phyloP scores from a whole-genome alignment of 768 basidiomycete species.

The Kondoa malvinella region DNA sequence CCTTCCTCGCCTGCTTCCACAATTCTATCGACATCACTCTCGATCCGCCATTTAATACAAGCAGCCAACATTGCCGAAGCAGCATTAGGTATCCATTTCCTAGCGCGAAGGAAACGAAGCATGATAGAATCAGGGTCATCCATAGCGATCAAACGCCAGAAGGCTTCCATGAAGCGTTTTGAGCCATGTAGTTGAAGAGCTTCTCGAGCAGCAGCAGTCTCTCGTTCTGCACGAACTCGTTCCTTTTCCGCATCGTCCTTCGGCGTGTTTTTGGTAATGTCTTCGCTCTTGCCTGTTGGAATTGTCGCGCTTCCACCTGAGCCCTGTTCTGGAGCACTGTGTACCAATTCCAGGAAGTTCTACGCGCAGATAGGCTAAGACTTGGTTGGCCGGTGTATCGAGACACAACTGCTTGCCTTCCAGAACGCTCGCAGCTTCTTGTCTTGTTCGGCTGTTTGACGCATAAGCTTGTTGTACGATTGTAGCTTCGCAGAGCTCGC shows the following conservation, averaged over 20 bases:
- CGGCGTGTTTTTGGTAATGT: background rate
- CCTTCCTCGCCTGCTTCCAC: slow-evolving; percentile 25
- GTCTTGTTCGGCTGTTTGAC: background rate
- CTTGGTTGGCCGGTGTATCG: background rate
- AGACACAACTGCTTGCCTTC: slow-evolving; percentile 4
- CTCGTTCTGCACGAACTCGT: slow-evolving; percentile 14
- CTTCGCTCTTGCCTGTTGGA: background rate
- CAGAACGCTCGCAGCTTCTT: slow-evolving; percentile 8
- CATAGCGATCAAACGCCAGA: slow-evolving; percentile 22
- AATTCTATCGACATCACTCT: slow-evolving; percentile 23
- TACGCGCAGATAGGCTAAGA: background rate
- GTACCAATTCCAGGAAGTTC: slow-evolving; percentile 15
- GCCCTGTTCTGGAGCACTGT: slow-evolving; percentile 16
- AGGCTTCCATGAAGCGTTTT: slow-evolving; percentile 20
- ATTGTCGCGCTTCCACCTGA: slow-evolving; percentile 1
- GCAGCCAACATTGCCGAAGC: slow-evolving; percentile 24
- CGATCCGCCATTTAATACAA: slow-evolving; percentile 26
- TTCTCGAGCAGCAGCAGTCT: slow-evolving; percentile 19
- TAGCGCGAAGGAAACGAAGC: slow-evolving; percentile 23
- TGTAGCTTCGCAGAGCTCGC: background rate
- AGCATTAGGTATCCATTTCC: slow-evolving; percentile 24
- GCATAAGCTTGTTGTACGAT: background rate
- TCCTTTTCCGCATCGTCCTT: slow-evolving; percentile 25
- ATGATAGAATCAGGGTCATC: slow-evolving; percentile 23
- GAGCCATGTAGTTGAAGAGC: slow-evolving; percentile 25